Conservation (phyloP, 768 basidiomycete species). For the Pulveroboletus frians region DNA sequence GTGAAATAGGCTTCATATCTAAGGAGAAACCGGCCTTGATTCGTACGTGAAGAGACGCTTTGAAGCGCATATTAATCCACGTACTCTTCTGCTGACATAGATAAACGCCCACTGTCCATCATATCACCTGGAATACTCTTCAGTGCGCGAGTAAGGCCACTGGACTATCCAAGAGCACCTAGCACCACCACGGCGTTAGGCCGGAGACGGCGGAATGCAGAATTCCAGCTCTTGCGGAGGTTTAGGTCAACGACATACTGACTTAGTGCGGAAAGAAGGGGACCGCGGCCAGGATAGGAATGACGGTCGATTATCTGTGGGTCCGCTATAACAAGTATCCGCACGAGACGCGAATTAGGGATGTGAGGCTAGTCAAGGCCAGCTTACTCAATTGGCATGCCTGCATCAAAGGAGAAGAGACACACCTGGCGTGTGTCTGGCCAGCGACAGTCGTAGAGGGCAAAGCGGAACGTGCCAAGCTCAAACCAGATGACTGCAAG, state of each 20-base stretch:
- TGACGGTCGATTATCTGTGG: conserved; percentile 77
- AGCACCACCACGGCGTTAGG: conserved; percentile 78
- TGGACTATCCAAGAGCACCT: conserved; percentile 35
- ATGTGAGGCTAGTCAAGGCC: conserved; percentile 14
- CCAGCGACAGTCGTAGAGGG: conserved; percentile 53
- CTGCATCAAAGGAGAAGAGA: conserved; percentile 4
- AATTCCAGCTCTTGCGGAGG: conserved; percentile 80
- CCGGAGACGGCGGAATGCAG: conserved; percentile 43
- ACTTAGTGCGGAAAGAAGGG: conserved; percentile 52
- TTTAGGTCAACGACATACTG: conserved; percentile 74
- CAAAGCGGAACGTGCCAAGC: conserved; percentile 48
- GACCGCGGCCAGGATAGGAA: conserved; percentile 62
- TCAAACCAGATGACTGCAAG: conserved; percentile 68
- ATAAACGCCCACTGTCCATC: conserved; percentile 78
- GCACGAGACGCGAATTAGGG: conserved; percentile 20
- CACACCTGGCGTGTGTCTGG: conserved; percentile 41
- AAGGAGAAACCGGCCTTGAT: conserved; percentile 9
- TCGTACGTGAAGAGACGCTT: not conserved
- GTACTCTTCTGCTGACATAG: conserved; percentile 64
- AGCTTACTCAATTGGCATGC: not conserved
- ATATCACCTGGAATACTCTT: conserved; percentile 49
- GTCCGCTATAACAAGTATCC: conserved; percentile 75
- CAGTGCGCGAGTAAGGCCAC: not conserved
- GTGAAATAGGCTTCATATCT: conserved; percentile 72
- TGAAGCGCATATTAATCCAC: conserved; percentile 26